Base-by-base conservation (phyloP, 2,329 filamentous ascomycete genomes). In the Colletotrichum sp. region DNA sequence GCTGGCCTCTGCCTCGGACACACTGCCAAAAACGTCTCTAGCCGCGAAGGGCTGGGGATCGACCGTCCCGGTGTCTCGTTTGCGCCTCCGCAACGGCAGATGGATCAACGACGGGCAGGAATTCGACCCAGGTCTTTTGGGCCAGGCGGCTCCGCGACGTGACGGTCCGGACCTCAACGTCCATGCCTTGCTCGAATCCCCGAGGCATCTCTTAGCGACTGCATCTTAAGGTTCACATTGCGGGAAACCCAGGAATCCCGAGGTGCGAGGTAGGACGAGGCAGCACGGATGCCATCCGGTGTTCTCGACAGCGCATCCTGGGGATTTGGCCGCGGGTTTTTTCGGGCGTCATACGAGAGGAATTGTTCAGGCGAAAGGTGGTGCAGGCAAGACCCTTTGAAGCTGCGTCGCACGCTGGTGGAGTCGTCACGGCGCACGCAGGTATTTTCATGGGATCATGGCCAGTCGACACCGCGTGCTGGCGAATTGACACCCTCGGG, bases 251-350 rank as follows among this genome's bases (percentile, higher is more conserved):
- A 57, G 18, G 15, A 44, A 8, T 18, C 24, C 34, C 68, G 18
- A 62, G 68, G 28, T 32, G 30, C 36, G 44, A 52, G 44, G 44
- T 2, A 52, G 44, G 44, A 16, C 48, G 44, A 57, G 16, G n/a
- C 32, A 52, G 68, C 72, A 72, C 70, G 70, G 64, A 73, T 75
- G 70, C 64, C 70, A 73, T 75, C 70, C 15, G 59, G 44, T 55
- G 24, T 75, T n/a, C 28, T 48, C 12, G 24, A 10, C n/a, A 12
- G 22, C 16, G n/a, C n/a, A 73, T 57, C 64, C 64, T 18, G 26
- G 57, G 3, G 2, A 13, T 22, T 22, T 10, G 9, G 28, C 26
- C 28, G 34, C 52, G 16, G n/a, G n/a, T 30, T 36, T 39, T 30
- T 30, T 52, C 48, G 39, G 28, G 22, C 13, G 28, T 60, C 68